Percentiles rank a stretch among this genome's conserved stretches.
Conservation (phyloP, 1,139 yeast species). For the Taiozyma sp. region DNA sequence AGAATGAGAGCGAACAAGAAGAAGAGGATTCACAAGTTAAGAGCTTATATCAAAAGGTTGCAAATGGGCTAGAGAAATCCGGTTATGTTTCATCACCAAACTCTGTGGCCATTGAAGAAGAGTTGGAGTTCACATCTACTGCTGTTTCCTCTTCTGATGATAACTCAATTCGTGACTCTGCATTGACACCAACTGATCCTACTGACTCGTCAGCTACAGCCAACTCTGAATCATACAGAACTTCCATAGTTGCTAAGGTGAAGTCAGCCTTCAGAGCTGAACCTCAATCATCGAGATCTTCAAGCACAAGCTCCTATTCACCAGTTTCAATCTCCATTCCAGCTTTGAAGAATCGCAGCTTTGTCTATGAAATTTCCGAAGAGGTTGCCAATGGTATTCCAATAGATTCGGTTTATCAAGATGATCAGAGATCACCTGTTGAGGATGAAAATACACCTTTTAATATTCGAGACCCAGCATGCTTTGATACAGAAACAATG, state of each 20-base stretch:
- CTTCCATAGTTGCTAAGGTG: background rate
- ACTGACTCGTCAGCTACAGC: background rate
- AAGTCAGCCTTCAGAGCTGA: constrained; percentile 9
- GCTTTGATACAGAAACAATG: constrained; percentile 3
- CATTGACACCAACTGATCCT: background rate
- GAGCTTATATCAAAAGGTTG: background rate
- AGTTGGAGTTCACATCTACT: background rate
- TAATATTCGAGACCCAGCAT: constrained; percentile 12
- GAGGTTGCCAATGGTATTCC: constrained; percentile 14
- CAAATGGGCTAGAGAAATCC: background rate
- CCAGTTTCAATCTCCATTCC: constrained; percentile 22
- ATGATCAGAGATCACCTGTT: constrained; percentile 2
- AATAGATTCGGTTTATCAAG: constrained; percentile 16
- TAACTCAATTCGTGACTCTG: background rate
- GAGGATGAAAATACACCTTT: constrained; percentile 14
- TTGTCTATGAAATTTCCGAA: constrained; percentile 14
- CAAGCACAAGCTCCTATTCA: constrained; percentile 13
- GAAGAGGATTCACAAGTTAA: background rate
- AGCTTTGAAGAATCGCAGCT: constrained; percentile 13
- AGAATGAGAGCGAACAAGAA: background rate
- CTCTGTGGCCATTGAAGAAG: background rate
- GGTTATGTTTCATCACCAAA: background rate
- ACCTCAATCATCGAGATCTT: constrained; percentile 3
- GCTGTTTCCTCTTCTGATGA: background rate
- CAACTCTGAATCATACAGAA: background rate